These are phyloP conservation scores for Hypoxylon trugodes DNA, from an alignment of 495 filamentous ascomycete genomes.

Conservation along the genomic window DNA sequence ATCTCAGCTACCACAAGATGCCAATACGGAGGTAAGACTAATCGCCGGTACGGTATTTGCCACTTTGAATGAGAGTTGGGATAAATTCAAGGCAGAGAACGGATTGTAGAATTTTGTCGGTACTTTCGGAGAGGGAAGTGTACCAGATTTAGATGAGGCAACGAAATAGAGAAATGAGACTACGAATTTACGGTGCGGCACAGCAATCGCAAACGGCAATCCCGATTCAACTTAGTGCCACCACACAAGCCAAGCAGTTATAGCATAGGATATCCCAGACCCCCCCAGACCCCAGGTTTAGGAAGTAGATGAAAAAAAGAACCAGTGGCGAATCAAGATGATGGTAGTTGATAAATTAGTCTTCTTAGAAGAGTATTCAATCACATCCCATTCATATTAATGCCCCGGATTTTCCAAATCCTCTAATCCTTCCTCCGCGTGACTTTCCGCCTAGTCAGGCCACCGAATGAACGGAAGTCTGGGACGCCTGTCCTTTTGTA, in stretches of 20 bases:
- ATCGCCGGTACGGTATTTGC: conserved; percentile 90
- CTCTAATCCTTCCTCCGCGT: background rate
- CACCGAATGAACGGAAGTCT: background rate
- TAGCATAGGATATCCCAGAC: background rate
- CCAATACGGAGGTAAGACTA: conserved; percentile 94
- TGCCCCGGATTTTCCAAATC: conserved; percentile 12
- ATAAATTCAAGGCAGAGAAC: conserved; percentile 95
- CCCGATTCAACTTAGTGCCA: background rate
- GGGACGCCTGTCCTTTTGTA: background rate
- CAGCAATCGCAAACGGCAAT: conserved; percentile 3
- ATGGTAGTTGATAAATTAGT: too few species aligned
- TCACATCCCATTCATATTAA: too few species aligned
- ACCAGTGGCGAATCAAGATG: background rate
- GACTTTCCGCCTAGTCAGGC: conserved; percentile 2
- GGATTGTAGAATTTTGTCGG: conserved; percentile 60
- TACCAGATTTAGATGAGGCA: background rate
- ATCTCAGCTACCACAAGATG: conserved; percentile 80
- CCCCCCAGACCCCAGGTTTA: background rate
- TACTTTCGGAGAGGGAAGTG: background rate
- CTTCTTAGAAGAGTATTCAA: too few species aligned
- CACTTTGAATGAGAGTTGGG: conserved; percentile 96
- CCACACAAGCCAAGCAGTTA: background rate
- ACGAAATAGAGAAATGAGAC: conserved; percentile 35
- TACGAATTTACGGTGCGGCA: conserved; percentile 23
- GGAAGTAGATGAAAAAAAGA: too few species aligned